Evolutionary conservation across 176 grass and related monocot species (phyloP).

Genomic region (Chloris gayana): DNA sequence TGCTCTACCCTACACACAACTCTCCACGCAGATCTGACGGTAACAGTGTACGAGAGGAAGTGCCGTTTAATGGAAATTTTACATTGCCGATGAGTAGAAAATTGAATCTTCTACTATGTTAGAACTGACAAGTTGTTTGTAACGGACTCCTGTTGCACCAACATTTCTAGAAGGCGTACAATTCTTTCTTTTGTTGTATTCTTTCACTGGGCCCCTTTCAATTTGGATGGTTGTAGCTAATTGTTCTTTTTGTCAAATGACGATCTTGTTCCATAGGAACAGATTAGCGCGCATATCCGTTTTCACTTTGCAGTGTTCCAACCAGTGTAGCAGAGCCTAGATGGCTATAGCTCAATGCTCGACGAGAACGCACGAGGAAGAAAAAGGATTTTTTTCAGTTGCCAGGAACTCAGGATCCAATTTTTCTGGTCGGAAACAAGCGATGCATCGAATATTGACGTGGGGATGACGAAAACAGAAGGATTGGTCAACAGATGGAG

Average conservation of each 20-base stretch:
- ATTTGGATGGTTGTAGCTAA: background rate
- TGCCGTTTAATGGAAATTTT: background rate
- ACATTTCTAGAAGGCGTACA: constrained; percentile 36
- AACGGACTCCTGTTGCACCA: background rate
- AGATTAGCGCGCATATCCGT: background rate
- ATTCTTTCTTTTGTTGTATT: constrained; percentile 38
- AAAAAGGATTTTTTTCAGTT: too few species aligned
- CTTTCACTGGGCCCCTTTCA: background rate
- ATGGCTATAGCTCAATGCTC: too few species aligned
- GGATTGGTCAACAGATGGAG: constrained; percentile 18
- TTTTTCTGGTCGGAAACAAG: background rate
- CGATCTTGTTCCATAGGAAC: background rate
- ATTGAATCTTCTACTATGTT: constrained; percentile 21
- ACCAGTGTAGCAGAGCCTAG: background rate
- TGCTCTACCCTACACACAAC: background rate
- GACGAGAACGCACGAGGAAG: too few species aligned
- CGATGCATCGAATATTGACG: background rate
- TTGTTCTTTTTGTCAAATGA: background rate
- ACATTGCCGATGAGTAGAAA: background rate
- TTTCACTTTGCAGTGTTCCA: background rate
- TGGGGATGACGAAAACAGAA: background rate
- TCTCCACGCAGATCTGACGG: background rate
- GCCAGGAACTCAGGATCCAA: too few species aligned
- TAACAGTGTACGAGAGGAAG: background rate
- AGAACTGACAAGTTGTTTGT: background rate